A percentile compares a stretch with the other conserved stretches of the same genome.
Conservation (phyloP, 2,329 filamentous ascomycete genomes). For the Nigrograna mackinnonii region DNA sequence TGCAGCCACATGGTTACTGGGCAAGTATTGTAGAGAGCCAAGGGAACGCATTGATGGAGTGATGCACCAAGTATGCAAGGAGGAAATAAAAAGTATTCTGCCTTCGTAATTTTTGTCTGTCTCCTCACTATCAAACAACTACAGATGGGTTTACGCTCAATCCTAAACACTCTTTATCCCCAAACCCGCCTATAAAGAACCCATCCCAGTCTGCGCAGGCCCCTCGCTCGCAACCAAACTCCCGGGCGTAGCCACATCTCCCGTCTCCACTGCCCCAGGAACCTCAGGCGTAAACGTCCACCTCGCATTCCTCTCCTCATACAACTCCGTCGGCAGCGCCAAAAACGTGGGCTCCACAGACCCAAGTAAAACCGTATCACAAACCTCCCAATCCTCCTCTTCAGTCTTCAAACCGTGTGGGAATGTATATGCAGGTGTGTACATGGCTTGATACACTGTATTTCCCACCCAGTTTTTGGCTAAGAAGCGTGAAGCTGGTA, state of each 20-base stretch:
- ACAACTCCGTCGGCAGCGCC: slow-evolving; percentile 5
- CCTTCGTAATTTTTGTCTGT: too few relatives aligned
- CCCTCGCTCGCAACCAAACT: not conserved
- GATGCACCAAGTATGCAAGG: too few relatives aligned
- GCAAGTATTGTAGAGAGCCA: too few relatives aligned
- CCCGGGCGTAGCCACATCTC: not conserved
- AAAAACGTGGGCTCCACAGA: slow-evolving; percentile 1
- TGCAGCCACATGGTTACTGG: too few relatives aligned
- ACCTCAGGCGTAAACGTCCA: slow-evolving; percentile 1
- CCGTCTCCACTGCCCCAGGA: not conserved
- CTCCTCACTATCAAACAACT: too few relatives aligned
- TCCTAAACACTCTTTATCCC: too few relatives aligned
- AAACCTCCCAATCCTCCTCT: slow-evolving; percentile 1
- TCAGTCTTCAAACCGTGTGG: not conserved
- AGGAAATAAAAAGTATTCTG: too few relatives aligned
- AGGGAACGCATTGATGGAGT: too few relatives aligned
- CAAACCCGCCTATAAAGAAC: too few relatives aligned
- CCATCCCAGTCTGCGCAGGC: not conserved
- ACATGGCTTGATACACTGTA: slow-evolving; percentile 1
- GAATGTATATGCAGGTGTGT: slow-evolving; percentile 3
- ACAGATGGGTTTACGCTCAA: too few relatives aligned
- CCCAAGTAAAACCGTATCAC: not conserved
- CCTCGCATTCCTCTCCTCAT: not conserved
- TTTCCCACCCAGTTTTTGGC: not conserved
- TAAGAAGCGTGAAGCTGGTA: not conserved